Base-by-base conservation (phyloP, 2,329 filamentous ascomycete species). In the Coleophoma cylindrospora region DNA sequence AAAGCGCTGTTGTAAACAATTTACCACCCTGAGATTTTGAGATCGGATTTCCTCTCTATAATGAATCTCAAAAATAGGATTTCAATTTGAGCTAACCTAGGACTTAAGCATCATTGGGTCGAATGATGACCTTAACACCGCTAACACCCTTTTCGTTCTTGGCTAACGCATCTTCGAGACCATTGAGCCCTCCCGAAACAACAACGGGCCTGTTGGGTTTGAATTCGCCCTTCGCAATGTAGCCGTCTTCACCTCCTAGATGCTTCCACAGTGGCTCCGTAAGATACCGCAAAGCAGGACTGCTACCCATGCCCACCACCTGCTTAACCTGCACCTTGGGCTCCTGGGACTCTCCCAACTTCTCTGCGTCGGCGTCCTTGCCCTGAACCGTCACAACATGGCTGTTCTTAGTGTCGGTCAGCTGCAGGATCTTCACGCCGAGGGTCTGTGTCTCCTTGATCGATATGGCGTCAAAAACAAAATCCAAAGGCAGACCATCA, bases 381-480 rank as follows among this genome's bases (percentile, higher is more conserved):
- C 15, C 32, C 32, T 49, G 51, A 34, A 63, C 52, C 6, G 45
- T 45, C 17, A 58, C 36, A 22, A 64, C 56, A 9, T 56, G 48
- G 45, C 55, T 55, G 38, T 48, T 46, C 27, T 53, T 40, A 3
- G 52, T 58, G 46, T 54, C 43, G 15, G 49, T 51, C 13, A 46
- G 51, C 46, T 57, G 62, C 8, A 61, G 45, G 13, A 64, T 62
- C 52, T 64, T 47, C 19, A 68, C 61, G 8, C 63, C 65, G 13
- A 66, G 54, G 7, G 27, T 33, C 46, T 68, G 66, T 14, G 66
- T 68, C 4, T 56, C 57, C 40, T 54, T 49, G 4, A 49, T 38
- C 2, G 65, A 64, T 45, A 68, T 68, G 17, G 60, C 38, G 47
- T 68, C 66, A 41, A 57, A 65, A 12, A 68, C 61, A 27, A 64